These are phyloP conservation scores for Hypoxylon sp. DNA, from an alignment of 2,329 filamentous ascomycete species.

Conservation along the genomic window DNA sequence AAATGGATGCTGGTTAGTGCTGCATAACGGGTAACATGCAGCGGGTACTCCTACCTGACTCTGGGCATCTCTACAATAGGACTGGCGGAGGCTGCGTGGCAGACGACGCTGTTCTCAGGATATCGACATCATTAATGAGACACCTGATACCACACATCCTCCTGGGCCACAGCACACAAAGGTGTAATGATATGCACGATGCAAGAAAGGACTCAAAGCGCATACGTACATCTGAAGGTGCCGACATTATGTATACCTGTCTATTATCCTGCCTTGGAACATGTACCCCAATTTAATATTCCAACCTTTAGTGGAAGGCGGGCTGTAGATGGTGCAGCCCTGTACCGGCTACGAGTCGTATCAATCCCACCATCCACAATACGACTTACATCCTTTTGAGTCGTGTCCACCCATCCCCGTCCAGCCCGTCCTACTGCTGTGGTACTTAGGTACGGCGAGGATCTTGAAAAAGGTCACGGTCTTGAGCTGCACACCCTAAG, in stretches of 20 bases:
- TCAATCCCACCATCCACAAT: conserved; percentile 39
- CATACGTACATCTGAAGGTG: conserved; percentile 7
- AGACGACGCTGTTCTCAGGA: neutral
- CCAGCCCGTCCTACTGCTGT: conserved; percentile 15
- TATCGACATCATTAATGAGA: conserved; percentile 28
- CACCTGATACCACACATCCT: conserved; percentile 9
- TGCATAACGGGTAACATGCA: conserved; percentile 37
- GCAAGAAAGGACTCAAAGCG: conserved; percentile 11
- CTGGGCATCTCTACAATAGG: conserved; percentile 1
- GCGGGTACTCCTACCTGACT: conserved; percentile 26
- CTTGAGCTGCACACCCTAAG: neutral
- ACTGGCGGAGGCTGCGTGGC: conserved; percentile 13
- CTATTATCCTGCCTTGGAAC: conserved; percentile 2
- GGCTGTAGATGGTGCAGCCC: conserved; percentile 36
- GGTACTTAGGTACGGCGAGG: conserved; percentile 8
- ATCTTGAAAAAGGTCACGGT: neutral
- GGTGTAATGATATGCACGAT: conserved; percentile 9
- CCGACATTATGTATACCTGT: conserved; percentile 2
- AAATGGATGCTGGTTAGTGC: conserved; percentile 31
- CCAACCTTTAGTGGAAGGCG: conserved; percentile 34
- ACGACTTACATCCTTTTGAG: conserved; percentile 17
- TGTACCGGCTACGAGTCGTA: conserved; percentile 42
- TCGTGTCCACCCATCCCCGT: conserved; percentile 8
- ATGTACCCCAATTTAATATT: conserved; percentile 32
- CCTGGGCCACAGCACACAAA: neutral